Evolutionary conservation across 1,284 basidiomycete species (phyloP).

Genomic region (Trichosporon sp.): DNA sequence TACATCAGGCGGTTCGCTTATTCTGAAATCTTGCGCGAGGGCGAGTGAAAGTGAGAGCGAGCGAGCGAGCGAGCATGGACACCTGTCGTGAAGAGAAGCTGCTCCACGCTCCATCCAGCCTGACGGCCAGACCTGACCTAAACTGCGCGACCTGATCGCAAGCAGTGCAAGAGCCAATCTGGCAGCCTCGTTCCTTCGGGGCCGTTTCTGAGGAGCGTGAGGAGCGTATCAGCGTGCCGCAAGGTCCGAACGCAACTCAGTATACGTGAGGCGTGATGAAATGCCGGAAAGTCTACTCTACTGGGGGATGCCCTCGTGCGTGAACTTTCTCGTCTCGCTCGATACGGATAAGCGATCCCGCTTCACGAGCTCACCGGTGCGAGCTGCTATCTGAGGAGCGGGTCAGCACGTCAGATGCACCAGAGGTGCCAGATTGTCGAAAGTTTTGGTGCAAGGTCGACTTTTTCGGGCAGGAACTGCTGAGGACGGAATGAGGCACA

Average conservation of each 20-base stretch:
- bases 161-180: neutral
- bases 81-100: too few relatives aligned
- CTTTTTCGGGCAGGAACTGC: neutral
- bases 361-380: neutral
- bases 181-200: neutral
- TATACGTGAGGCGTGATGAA: neutral
- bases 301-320: too few relatives aligned
- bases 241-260: neutral
- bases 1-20: neutral
- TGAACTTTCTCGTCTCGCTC: neutral
- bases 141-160: too few relatives aligned
- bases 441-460: neutral
- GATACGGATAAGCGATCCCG: neutral
- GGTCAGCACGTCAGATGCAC: neutral
- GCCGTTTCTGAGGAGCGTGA: neutral
- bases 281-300: neutral
- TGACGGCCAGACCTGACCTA: neutral
- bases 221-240: neutral
- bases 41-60: too few relatives aligned
- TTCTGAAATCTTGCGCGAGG: neutral
- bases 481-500: neutral
- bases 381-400: neutral
- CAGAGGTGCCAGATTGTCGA: neutral
- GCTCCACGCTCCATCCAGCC: neutral
- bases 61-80: too few relatives aligned